Base-by-base conservation (phyloP, 176 grass and related monocot species). In the maize (Zea mays) region DNA sequence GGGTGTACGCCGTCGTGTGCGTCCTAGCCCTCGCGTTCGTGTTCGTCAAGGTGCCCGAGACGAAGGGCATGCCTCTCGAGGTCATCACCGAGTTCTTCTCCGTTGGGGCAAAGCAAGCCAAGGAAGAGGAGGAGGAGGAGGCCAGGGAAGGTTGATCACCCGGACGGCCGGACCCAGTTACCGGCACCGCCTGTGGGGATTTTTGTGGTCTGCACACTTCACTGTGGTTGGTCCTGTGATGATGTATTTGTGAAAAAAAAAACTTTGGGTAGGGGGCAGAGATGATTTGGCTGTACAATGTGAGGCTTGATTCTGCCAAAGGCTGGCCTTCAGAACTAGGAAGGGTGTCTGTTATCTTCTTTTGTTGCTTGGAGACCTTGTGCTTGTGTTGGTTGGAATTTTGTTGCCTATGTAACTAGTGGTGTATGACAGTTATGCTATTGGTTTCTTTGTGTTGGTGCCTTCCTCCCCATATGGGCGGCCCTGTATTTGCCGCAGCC, bases 51-150 rank as follows among this genome's bases (percentile, higher is more conserved):
- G 96, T 99, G 19, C 92, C 92, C 3, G 92, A 99, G 77, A 99
- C 96, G 11, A 99, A 96, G 69, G 96, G 96, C 38, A 95, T 95
- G 96, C 96, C 96, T 3, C 92, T 99, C 73, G 96, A 99, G 86
- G 85, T 99, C 65, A 99, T 99, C 41, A 85, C 96, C 0, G 96
- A 98, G 87, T 90, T 98, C 85, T 98, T 98, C 47, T 86, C 96
- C 1, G 83, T 99, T 45, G 96, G 96, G 10, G 90, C 92, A 60
- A 87, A 93, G 84, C 91, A 91, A 66, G 73, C 21, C 41, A 89
- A 82, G 58, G 84, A 77, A 56, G 62, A 77, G 27, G 27, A 27
- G 27, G 27, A 27, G 27, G 27, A 27, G 27, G 27, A 27, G 27
- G 27, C 27, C 20, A 84, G 15, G 1, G 81, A 94, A 16, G 81